Percentiles rank a stretch among this genome's conserved stretches.
phyloP scores from a whole-genome alignment of 2,329 filamentous ascomycete genomes.

The Emericellopsis cladophorae region DNA sequence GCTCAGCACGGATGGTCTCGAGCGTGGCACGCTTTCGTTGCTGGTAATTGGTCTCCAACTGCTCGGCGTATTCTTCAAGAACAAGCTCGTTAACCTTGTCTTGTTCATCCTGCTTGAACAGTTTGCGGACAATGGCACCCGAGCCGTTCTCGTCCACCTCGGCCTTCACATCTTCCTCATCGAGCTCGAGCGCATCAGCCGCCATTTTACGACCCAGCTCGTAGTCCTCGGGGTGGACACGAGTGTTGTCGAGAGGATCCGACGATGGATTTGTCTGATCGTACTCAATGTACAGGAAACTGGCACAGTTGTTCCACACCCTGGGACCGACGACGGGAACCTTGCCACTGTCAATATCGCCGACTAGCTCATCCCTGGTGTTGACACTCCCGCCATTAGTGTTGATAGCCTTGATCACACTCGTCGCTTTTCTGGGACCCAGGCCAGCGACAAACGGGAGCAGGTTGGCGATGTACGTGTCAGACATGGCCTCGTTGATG shows the following conservation, averaged over 20 bases:
- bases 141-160: conserved; percentile 84
- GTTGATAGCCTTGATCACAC: conserved; percentile 62
- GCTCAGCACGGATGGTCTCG: conserved; percentile 88
- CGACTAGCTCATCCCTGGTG: conserved; percentile 77
- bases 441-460: conserved; percentile 85
- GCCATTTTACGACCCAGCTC: conserved; percentile 98
- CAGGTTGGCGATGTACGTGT: conserved; percentile 73
- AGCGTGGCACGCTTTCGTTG: conserved; percentile 91
- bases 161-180: conserved; percentile 95
- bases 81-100: conserved; percentile 95
- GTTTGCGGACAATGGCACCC: conserved; percentile 81
- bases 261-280: conserved; percentile 70
- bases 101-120: conserved; percentile 89
- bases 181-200: conserved; percentile 87
- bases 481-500: conserved; percentile 79
- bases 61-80: conserved; percentile 91
- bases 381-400: conserved; percentile 78
- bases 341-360: conserved; percentile 70
- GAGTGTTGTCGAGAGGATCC: conserved; percentile 91
- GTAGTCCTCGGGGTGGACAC: conserved; percentile 96
- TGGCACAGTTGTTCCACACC: conserved; percentile 94
- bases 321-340: conserved; percentile 72
- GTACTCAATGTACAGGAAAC: conserved; percentile 84
- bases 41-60: conserved; percentile 84
- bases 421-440: conserved; percentile 84